Evolutionary conservation across 805 yeast genomes (phyloP).

Genomic region (Saccharomycopsis sp.): DNA sequence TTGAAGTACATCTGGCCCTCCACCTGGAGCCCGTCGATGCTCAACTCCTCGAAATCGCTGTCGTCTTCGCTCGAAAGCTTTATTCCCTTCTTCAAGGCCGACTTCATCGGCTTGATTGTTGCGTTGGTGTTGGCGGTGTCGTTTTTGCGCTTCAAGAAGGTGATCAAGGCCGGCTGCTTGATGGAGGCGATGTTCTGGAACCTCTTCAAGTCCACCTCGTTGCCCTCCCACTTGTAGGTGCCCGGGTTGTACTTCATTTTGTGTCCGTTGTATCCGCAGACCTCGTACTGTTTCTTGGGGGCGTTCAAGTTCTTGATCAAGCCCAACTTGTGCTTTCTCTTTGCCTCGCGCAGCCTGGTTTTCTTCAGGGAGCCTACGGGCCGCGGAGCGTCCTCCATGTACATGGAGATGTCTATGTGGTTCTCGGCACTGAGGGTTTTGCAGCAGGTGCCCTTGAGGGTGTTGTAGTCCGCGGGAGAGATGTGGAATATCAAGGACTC

Average conservation of each 20-base stretch:
- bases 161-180: conserved; percentile 16
- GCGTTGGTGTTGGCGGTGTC: background rate
- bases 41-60: conserved; percentile 20
- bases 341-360: background rate
- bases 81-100: conserved; percentile 7
- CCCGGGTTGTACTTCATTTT: conserved; percentile 19
- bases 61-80: conserved; percentile 17
- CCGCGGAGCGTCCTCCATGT: conserved; percentile 9
- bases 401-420: conserved; percentile 7
- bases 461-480: background rate
- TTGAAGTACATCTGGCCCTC: conserved; percentile 22
- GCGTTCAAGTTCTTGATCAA: conserved; percentile 15
- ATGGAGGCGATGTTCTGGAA: conserved; percentile 12
- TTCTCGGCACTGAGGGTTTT: background rate
- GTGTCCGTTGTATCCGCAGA: conserved; percentile 18
- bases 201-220: conserved; percentile 16
- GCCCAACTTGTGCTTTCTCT: conserved; percentile 3
- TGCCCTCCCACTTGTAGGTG: conserved; percentile 21
- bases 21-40: conserved; percentile 19
- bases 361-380: conserved; percentile 6
- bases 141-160: conserved; percentile 11
- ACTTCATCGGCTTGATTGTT: conserved; percentile 9
- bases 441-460: conserved; percentile 5
- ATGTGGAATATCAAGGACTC: conserved; percentile 2
- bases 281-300: conserved; percentile 8